Evolutionary conservation across 441 rosid genomes (phyloP).

Genomic region (Populus hybrid): DNA sequence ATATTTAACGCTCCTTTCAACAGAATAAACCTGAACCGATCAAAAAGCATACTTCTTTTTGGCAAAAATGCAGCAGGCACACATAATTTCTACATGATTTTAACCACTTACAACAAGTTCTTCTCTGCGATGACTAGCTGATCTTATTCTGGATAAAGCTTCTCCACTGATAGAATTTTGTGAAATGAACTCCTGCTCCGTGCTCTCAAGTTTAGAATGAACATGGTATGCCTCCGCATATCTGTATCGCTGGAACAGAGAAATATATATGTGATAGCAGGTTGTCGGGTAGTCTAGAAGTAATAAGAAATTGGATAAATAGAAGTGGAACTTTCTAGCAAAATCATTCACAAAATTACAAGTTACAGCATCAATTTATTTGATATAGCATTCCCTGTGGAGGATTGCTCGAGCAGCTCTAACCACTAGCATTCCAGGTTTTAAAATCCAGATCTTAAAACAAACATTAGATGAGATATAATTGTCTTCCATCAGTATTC

Average conservation of each 20-base stretch:
- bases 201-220: slow-evolving; percentile 55
- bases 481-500: neutral
- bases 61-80: slow-evolving; percentile 1
- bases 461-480: neutral
- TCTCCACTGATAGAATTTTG: slow-evolving; percentile 44
- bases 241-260: slow-evolving; percentile 66
- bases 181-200: slow-evolving; percentile 59
- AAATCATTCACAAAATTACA: slow-evolving; percentile 1
- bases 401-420: neutral
- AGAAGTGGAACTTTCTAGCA: neutral
- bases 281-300: neutral
- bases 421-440: neutral
- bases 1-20: neutral
- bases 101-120: slow-evolving; percentile 68
- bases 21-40: neutral
- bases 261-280: slow-evolving; percentile 17
- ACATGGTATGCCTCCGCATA: slow-evolving; percentile 84
- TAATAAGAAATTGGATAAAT: neutral
- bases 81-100: slow-evolving; percentile 16
- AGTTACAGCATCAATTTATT: neutral
- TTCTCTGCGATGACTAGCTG: slow-evolving; percentile 65
- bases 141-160: slow-evolving; percentile 50
- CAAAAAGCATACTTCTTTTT: neutral
- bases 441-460: neutral
- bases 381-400: neutral